Base-by-base conservation (phyloP, 1,284 basidiomycete genomes). In the Lentinus polychrous region DNA sequence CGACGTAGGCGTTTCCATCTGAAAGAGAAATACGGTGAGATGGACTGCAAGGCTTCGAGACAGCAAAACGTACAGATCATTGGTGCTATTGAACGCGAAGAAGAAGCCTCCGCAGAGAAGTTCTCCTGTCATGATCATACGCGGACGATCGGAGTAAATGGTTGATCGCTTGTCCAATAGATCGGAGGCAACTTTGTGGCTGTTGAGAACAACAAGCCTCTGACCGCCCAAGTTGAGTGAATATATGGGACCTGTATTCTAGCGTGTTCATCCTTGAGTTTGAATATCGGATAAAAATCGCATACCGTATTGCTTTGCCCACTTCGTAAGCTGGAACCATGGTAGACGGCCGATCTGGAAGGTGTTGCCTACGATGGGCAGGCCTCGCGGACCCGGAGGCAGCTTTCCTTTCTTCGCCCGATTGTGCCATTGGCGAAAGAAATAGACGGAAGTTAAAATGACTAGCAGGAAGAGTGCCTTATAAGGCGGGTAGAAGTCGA, bases 91-190 rank as follows among this genome's bases (percentile, higher is more conserved):
- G 41, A 43, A 49, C 2, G 47, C 35, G 38, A 44, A 44, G 23
- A 49, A 49, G 33, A 33, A 27, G 18, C 32, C 32, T 12, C 42
- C 31, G 31, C 47, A 49, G 8, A 49, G 40, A 23, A 53, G 15
- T 15, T 53, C 54, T 3, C 44, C 47, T 7, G 49, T 43, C 48
- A 56, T 50, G 20, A 47, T 49, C 15, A 50, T 12, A 15, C 40
- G 10, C 10, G 50, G 51, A 6, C 49, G n/a, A 36, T 56, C 40
- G 14, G 51, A 55, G 43, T 56, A 56, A 3, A 54, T 50, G 8
- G 49, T 27, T 20, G 52, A 52, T 20, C 46, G 45, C 34, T 53
- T 56, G 23, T 54, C 54, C 37, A 57, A 45, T n/a, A 57, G 42
- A 12, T 55, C 54, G 3, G 43, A n/a, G 1, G 50, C 46, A 8